Percentiles rank a stretch among this genome's conserved stretches.
These are phyloP conservation scores for Leptoxyphium fumago DNA, from an alignment of 2,329 filamentous ascomycete species.

Conservation along the genomic window DNA sequence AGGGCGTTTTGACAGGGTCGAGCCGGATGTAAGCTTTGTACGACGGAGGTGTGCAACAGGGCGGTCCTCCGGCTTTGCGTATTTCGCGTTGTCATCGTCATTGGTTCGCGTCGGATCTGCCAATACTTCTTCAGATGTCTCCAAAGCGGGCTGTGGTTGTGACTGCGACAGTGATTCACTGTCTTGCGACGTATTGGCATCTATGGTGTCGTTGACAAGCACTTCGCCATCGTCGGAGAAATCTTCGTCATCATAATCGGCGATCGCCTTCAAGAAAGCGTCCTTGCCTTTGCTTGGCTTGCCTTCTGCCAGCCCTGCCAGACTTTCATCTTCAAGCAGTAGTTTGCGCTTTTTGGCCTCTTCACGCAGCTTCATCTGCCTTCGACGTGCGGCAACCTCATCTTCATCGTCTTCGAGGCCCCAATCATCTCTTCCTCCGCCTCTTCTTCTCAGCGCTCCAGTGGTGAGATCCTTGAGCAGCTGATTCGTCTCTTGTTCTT, in stretches of 20 bases:
- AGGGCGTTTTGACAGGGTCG: constrained; percentile 40
- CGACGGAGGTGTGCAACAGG: constrained; percentile 17
- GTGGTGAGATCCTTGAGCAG: constrained; percentile 87
- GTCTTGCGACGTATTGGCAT: constrained; percentile 23
- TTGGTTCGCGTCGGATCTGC: constrained; percentile 4
- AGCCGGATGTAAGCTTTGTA: constrained; percentile 20
- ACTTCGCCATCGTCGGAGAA: constrained; percentile 57
- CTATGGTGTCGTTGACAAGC: constrained; percentile 35
- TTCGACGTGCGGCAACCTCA: constrained; percentile 57
- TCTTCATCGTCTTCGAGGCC: constrained; percentile 66
- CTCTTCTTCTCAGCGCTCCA: constrained; percentile 70
- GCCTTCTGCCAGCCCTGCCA: constrained; percentile 55
- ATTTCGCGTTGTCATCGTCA: constrained; percentile 1
- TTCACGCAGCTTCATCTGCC: constrained; percentile 70
- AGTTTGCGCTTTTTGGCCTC: constrained; percentile 87
- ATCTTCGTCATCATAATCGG: constrained; percentile 53
- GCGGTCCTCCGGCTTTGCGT: constrained; percentile 24
- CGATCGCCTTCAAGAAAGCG: constrained; percentile 80
- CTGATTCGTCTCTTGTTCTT: constrained; percentile 81
- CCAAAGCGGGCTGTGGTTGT: constrained; percentile 7
- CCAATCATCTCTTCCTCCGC: constrained; percentile 45
- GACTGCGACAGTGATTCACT: constrained; percentile 8
- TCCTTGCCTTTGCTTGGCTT: constrained; percentile 50
- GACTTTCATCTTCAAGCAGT: constrained; percentile 72
- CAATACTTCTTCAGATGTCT: constrained; percentile 18